A percentile compares a stretch with the other conserved stretches of the same genome.
Evolutionary conservation across 2,329 filamentous ascomycete genomes (phyloP).

Genomic region (Pseudogymnoascus verrucosus): DNA sequence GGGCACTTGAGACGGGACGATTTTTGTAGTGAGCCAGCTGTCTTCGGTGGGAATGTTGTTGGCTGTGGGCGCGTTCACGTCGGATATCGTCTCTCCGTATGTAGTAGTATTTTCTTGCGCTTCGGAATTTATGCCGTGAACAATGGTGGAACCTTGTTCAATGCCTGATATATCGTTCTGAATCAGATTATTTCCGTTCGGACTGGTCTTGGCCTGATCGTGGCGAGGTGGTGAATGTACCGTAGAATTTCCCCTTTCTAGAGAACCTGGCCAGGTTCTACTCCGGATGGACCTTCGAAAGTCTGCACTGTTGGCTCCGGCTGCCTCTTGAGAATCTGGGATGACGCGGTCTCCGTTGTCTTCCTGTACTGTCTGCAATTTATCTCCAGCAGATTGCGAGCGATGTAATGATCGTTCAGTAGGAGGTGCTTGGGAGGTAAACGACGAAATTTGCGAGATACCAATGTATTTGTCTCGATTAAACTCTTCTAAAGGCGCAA

Average conservation of each 20-base stretch:
- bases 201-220: neutral
- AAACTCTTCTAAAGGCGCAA: neutral
- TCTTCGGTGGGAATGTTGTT: neutral
- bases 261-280: neutral
- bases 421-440: constrained; percentile 8
- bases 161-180: neutral
- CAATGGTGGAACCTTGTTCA: neutral
- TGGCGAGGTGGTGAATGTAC: neutral
- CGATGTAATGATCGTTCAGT: neutral
- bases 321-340: constrained; percentile 27
- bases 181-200: neutral
- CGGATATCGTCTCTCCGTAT: neutral
- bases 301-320: constrained; percentile 18
- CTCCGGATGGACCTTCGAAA: constrained; percentile 15
- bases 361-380: constrained; percentile 2
- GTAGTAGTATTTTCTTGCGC: neutral
- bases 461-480: neutral
- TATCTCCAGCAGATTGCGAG: neutral
- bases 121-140: neutral
- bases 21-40: constrained; percentile 4
- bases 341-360: constrained; percentile 20
- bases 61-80: neutral
- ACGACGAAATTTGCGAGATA: constrained; percentile 9
- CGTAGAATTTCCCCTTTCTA: neutral
- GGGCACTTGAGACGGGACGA: neutral